Percentiles rank a stretch among this genome's conserved stretches.
These are phyloP conservation scores for Perilla frutescens DNA, from an alignment of 257 asterid genomes.

Conservation along the genomic window DNA sequence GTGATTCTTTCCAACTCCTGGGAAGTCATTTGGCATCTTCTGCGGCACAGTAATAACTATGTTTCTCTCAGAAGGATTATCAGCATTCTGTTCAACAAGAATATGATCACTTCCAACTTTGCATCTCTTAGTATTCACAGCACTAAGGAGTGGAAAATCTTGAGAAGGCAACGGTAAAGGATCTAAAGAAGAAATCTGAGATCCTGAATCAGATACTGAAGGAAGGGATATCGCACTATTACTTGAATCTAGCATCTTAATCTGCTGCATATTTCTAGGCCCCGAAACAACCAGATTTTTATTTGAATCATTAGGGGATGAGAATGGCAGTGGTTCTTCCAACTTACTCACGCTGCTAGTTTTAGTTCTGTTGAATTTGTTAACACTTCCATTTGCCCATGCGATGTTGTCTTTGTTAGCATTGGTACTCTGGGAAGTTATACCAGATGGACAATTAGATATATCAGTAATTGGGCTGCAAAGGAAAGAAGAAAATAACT, in stretches of 20 bases:
- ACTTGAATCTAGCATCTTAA: conserved; percentile 35
- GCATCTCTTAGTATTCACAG: conserved; percentile 38
- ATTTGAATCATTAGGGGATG: conserved; percentile 43
- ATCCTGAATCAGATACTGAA: conserved; percentile 39
- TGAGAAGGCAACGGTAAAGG: conserved; percentile 54
- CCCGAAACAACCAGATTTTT: conserved; percentile 35
- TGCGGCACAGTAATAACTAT: conserved; percentile 41
- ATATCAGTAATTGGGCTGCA: conserved; percentile 58
- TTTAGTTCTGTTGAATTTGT: no score
- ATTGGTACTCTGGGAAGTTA: conserved; percentile 47
- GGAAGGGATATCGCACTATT: conserved; percentile 34
- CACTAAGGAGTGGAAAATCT: conserved; percentile 42
- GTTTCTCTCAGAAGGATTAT: conserved; percentile 6
- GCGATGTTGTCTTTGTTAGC: conserved; percentile 4
- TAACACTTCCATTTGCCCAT: no score
- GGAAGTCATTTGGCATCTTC: conserved; percentile 47
- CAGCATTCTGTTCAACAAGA: conserved; percentile 36
- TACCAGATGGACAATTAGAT: conserved; percentile 54
- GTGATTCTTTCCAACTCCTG: conserved; percentile 56
- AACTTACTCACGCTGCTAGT: conserved; percentile 35
- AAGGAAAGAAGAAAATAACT: conserved; percentile 36
- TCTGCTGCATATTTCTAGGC: conserved; percentile 37
- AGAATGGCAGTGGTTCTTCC: conserved; percentile 38
- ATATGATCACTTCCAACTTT: conserved; percentile 42
- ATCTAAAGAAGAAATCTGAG: conserved; percentile 49